Conservation (phyloP, 306 rosid species). For the Rosa rugosa region DNA sequence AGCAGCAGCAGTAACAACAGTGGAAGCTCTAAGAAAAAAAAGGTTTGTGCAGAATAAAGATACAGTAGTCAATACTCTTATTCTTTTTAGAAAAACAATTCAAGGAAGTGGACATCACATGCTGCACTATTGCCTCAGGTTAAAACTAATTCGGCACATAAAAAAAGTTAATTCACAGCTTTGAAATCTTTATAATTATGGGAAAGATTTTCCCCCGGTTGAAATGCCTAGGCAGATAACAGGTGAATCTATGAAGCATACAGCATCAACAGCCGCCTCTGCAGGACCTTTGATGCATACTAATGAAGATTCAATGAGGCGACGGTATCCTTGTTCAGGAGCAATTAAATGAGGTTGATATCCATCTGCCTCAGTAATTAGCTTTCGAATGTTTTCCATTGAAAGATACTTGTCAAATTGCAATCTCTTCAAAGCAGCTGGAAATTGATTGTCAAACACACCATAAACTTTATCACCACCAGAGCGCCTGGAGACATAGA, state of each 20-base stretch:
- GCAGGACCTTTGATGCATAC: conserved; percentile 45
- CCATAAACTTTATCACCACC: conserved; percentile 48
- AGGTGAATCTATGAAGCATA: neutral
- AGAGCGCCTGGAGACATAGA: conserved; percentile 34
- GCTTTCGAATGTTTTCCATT: conserved; percentile 40
- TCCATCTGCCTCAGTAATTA: conserved; percentile 52
- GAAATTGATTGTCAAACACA: conserved; percentile 48
- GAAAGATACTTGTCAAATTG: conserved; percentile 45
- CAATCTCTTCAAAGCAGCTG: conserved; percentile 46
- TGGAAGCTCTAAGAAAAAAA: neutral
- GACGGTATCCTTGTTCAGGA: conserved; percentile 53
- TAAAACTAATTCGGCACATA: neutral
- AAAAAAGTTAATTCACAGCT: neutral
- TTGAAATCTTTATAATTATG: neutral
- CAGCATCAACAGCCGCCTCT: conserved; percentile 51
- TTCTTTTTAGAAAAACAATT: neutral
- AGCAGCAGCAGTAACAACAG: conserved; percentile 1
- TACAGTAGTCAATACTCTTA: neutral
- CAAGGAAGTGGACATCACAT: neutral
- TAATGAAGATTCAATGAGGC: conserved; percentile 45
- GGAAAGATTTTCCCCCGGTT: neutral
- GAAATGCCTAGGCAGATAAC: neutral
- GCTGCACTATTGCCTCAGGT: conserved; percentile 5
- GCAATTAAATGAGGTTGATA: conserved; percentile 54
- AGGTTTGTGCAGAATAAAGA: neutral